These are phyloP conservation scores for Trichothecium roseum DNA, from an alignment of 2,329 filamentous ascomycete genomes.

Conservation along the genomic window DNA sequence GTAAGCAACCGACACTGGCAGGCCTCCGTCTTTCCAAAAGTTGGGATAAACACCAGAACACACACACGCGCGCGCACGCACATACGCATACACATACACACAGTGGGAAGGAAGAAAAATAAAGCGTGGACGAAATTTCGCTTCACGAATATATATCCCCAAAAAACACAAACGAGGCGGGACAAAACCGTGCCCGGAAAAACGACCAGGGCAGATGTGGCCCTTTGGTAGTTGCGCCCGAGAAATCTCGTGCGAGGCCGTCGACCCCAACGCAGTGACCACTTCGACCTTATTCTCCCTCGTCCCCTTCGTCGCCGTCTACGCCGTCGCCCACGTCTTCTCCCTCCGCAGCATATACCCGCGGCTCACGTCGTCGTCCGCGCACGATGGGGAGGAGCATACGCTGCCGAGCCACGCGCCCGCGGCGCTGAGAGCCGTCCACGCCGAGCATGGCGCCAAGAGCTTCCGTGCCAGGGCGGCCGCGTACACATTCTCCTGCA, in stretches of 20 bases:
- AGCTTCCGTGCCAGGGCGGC: slow-evolving; percentile 40
- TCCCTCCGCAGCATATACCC: slow-evolving; percentile 64
- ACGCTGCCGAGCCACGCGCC: slow-evolving; percentile 54
- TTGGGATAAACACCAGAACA: too few relatives aligned
- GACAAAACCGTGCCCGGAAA: too few relatives aligned
- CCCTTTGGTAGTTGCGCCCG: slow-evolving; percentile 38
- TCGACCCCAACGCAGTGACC: slow-evolving; percentile 27
- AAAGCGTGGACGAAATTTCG: too few relatives aligned
- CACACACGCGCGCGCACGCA: too few relatives aligned
- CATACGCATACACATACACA: too few relatives aligned
- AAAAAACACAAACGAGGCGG: too few relatives aligned
- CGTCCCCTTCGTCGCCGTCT: slow-evolving; percentile 62
- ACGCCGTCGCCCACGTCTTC: slow-evolving; percentile 49
- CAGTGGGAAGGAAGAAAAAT: too few relatives aligned
- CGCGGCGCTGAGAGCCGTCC: slow-evolving; percentile 43
- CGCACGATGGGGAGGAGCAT: slow-evolving; percentile 47
- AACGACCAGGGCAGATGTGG: slow-evolving; percentile 19
- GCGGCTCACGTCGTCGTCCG: slow-evolving; percentile 41
- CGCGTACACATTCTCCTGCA: slow-evolving; percentile 62
- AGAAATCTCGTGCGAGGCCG: slow-evolving; percentile 44
- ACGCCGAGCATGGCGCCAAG: slow-evolving; percentile 47
- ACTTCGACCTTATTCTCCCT: slow-evolving; percentile 46
- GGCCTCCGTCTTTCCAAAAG: too few relatives aligned
- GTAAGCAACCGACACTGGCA: too few relatives aligned
- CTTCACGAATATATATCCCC: too few relatives aligned